Evolutionary conservation across 768 basidiomycete genomes (phyloP).

Genomic region (Agaricus blazei): DNA sequence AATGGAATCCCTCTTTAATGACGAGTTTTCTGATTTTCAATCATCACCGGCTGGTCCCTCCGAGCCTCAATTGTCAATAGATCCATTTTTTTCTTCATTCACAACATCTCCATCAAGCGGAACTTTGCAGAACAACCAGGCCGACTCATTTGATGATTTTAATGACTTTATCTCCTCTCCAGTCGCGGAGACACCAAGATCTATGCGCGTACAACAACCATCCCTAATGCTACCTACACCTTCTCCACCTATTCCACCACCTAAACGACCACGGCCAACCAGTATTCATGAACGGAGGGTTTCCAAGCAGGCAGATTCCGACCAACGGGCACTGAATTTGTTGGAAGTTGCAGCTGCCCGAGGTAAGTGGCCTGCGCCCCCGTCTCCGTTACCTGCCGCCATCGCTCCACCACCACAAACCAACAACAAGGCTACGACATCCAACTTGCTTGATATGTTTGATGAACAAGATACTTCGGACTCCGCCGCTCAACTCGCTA

Average conservation of each 20-base stretch:
- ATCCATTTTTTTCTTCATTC: neutral
- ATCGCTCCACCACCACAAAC: constrained; percentile 17
- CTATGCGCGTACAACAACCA: constrained; percentile 21
- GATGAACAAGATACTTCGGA: neutral
- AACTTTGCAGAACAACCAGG: constrained; percentile 13
- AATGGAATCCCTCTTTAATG: constrained; percentile 28
- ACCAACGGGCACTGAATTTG: constrained; percentile 53
- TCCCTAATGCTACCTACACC: neutral
- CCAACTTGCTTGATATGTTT: constrained; percentile 3
- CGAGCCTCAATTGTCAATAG: constrained; percentile 12
- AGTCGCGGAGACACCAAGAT: constrained; percentile 26
- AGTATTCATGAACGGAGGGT: constrained; percentile 19
- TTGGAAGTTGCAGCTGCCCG: constrained; percentile 52
- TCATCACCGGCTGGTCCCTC: constrained; percentile 27
- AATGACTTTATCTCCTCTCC: constrained; percentile 36
- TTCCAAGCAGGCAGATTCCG: constrained; percentile 36
- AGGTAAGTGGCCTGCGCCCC: constrained; percentile 40
- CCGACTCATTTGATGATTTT: constrained; percentile 31
- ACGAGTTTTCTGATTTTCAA: constrained; percentile 51
- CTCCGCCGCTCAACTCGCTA: neutral
- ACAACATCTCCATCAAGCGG: constrained; percentile 1
- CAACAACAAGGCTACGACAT: neutral
- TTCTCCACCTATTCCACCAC: neutral
- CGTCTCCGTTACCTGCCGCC: constrained; percentile 20
- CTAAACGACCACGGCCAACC: neutral